Percentiles rank a stretch among this genome's conserved stretches.
phyloP scores from a whole-genome alignment of 208 protist species.

The Balamuthia mandrillaris region DNA sequence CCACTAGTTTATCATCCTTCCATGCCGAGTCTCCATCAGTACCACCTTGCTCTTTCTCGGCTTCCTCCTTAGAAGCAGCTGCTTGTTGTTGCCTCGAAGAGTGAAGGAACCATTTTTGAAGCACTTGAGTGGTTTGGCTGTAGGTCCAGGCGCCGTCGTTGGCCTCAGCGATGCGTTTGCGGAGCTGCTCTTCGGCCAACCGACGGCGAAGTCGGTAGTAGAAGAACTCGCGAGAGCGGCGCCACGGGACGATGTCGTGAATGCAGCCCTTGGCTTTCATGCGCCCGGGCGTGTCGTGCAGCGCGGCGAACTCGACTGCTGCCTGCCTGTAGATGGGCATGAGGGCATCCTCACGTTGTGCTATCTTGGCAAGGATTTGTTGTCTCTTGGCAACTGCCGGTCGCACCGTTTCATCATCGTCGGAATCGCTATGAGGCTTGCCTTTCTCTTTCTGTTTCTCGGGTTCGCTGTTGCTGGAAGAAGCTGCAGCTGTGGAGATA shows the following conservation, averaged over 20 bases:
- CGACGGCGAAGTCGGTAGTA: constrained; percentile 86
- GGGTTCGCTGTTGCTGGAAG: not conserved
- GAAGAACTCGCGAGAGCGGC: constrained; percentile 82
- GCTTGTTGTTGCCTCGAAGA: too few relatives aligned
- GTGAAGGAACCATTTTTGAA: too few relatives aligned
- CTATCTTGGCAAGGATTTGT: too few relatives aligned
- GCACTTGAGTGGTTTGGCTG: too few relatives aligned
- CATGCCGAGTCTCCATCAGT: not conserved
- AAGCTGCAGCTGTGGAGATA: not conserved
- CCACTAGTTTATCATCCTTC: not conserved
- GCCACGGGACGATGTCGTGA: constrained; percentile 85
- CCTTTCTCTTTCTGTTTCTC: not conserved
- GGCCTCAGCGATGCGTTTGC: not conserved
- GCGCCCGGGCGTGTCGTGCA: constrained; percentile 92
- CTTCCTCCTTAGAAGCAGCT: too few relatives aligned
- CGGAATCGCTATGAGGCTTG: not conserved
- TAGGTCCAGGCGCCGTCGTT: too few relatives aligned
- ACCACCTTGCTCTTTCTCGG: not conserved
- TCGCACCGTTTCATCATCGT: not conserved
- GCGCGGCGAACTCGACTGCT: constrained; percentile 90
- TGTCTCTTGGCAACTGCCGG: too few relatives aligned
- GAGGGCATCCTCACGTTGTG: constrained; percentile 63
- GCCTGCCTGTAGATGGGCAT: constrained; percentile 88
- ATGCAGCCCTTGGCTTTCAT: constrained; percentile 92
- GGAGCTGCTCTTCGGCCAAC: constrained; percentile 60